Base-by-base conservation (phyloP, 352 stramenopile species). In the Globisporangium mamillatum region DNA sequence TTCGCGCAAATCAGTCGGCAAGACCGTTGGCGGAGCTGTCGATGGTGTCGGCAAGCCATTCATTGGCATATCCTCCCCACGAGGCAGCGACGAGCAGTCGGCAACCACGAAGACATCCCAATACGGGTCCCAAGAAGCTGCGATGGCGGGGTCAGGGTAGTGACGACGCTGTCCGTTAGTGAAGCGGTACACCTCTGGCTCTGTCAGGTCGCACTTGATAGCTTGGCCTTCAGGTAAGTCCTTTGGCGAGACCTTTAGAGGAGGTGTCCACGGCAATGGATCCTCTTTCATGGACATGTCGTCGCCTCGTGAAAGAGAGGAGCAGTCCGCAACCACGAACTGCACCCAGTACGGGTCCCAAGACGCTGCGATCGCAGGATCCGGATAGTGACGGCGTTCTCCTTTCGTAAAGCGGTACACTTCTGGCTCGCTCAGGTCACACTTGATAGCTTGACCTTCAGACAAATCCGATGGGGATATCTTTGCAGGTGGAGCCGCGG, bases 51-150 rank as follows among this genome's bases (percentile, higher is more conserved):
- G 1, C 34, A 41, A 10, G 9, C 34, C 34, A 41, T 41, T 41
- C 34, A 41, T 41, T 14, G 34, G 4, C 61, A 67, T 60, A 27
- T 75, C 57, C 2, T 58, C 38, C 6, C 72, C 72, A 20, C 32
- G 48, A 20, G 38, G 4, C 5, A 77, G 14, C 25, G 25, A 46
- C 25, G 50, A 46, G 38, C 72, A 78, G 61, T 78, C 65, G 0
- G 67, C 63, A 2, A 69, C 44, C 2, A 67, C 10, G 5, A 59
- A 62, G 2, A 16, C 44, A 5, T 4, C 9, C 69, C 66, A 78
- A 24, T 65, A 68, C 7, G 63, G 50, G 24, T 78, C 73, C 73
- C 73, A 78, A 32, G 73, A 78, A 14, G 53, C 52, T 1, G 73
- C 73, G 29, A 76, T 69, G 3, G 14, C 27, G 8, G 66, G 63